Evolutionary conservation across 371 early-diverging fungal genomes (phyloP).

Genomic region (Batrachochytrium dendrobatidis): DNA sequence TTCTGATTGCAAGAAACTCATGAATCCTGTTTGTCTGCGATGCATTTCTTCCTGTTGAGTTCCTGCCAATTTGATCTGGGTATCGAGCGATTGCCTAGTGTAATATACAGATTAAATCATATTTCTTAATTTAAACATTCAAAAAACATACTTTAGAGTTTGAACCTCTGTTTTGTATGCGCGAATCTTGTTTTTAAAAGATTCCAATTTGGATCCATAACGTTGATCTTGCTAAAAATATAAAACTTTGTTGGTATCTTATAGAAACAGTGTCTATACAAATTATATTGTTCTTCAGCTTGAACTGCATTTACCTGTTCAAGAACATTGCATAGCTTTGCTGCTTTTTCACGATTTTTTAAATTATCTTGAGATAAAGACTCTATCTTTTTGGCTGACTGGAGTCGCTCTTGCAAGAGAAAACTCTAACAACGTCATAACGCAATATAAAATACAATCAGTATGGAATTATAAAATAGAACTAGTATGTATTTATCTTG

Average conservation of each 20-base stretch:
- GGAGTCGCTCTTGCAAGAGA: constrained; percentile 3
- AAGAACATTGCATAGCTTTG: neutral
- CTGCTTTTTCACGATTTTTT: neutral
- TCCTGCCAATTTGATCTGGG: no score
- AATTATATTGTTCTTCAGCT: neutral
- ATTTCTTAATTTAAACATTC: no score
- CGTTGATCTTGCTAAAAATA: neutral
- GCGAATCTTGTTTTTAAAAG: neutral
- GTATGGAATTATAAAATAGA: neutral
- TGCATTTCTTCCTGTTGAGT: no score
- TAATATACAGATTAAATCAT: no score
- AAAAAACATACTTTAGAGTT: neutral
- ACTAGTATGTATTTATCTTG: neutral
- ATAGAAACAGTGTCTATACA: neutral
- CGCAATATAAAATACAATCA: neutral
- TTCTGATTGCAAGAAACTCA: neutral
- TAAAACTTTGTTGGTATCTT: neutral
- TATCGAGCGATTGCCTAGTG: no score
- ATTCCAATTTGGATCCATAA: neutral
- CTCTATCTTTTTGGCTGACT: neutral
- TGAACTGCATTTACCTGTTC: neutral
- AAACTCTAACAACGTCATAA: neutral
- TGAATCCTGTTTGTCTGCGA: neutral
- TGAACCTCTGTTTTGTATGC: neutral
- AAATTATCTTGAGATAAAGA: neutral